These are phyloP conservation scores for Zasmidium citrigriseum DNA, from an alignment of 2,329 filamentous ascomycete genomes.

Conservation along the genomic window DNA sequence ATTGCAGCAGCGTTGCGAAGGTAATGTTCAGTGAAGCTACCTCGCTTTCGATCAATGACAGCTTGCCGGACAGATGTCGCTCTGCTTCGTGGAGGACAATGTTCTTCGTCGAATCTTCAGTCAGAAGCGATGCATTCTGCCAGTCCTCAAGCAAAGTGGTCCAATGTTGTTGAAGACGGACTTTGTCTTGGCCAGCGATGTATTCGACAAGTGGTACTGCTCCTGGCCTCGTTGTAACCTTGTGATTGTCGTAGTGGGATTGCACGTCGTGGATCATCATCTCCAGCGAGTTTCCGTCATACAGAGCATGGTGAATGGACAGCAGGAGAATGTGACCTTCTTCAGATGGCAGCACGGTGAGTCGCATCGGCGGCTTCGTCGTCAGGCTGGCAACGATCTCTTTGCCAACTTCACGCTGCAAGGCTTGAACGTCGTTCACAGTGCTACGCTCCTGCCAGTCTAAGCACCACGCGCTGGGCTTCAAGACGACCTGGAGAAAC, in stretches of 20 bases:
- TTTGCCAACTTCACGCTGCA: slow-evolving; percentile 6
- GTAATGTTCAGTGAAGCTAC: slow-evolving; percentile 3
- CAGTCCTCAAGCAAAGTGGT: slow-evolving; percentile 4
- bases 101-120: slow-evolving; percentile 4
- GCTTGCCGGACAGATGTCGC: background rate
- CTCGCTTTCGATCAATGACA: slow-evolving; percentile 5
- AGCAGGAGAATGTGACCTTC: slow-evolving; percentile 1
- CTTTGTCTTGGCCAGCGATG: slow-evolving; percentile 9
- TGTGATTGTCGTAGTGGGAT: slow-evolving; percentile 1
- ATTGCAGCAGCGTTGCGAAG: slow-evolving; percentile 12
- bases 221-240: background rate
- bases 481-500: slow-evolving; percentile 16
- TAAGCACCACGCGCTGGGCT: background rate
- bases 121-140: slow-evolving; percentile 10
- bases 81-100: slow-evolving; percentile 2
- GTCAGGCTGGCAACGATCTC: slow-evolving; percentile 6
- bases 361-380: slow-evolving; percentile 9
- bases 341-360: background rate
- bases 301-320: slow-evolving; percentile 15
- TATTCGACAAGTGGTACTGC: slow-evolving; percentile 11
- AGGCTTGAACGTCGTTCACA: background rate
- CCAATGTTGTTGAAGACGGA: slow-evolving; percentile 9
- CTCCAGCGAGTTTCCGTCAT: slow-evolving; percentile 14
- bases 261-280: slow-evolving; percentile 15
- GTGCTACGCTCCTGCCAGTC: background rate